Base-by-base conservation (phyloP, 225 moss, liverwort and hornwort genomes). In the Pleurozium schreberi region DNA sequence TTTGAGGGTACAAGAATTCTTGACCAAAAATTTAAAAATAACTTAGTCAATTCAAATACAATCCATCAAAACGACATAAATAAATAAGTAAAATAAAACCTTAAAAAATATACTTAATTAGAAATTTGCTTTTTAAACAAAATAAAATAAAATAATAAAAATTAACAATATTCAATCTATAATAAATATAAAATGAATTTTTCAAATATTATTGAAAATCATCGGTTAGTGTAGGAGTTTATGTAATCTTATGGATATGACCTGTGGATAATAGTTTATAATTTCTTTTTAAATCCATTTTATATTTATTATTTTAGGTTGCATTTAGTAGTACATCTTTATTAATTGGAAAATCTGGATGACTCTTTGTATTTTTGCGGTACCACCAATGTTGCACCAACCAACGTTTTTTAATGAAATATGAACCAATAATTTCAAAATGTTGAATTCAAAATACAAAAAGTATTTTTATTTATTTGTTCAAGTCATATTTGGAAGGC, bases 41-140 rank as follows among this genome's bases (percentile, higher is more conserved):
- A 42, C 3, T n/a, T 69, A 4, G 23, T 23, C 4, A 68, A 4
- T 68, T n/a, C 1, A 23, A 17, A 38, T n/a, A 12, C 10, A 19
- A 6, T 1, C 4, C 5, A 11, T 26, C 3, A n/a, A n/a, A 6
- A 36, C n/a, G n/a, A n/a, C 20, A 21, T 36, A 38, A 36, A 0
- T 10, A 21, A n/a, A 38, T 12, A 62, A 62, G 1, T 14, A 8
- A 68, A 13, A 69, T 69, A 69, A n/a, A n/a, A 25, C 14, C 13
- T 13, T 7, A 0, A 23, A 68, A 40, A 68, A n/a, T 22, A 3
- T 6, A 7, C 4, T 7, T 12, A 68, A 12, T 23, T 2, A n/a
- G 20, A 40, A 22, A 7, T n/a, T 13, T 7, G 4, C 7, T n/a
- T 7, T 22, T 40, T 68, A 4, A 68, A 40, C 1, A 8, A 5